phyloP scores from a whole-genome alignment of 2,329 filamentous ascomycete genomes.

The Penicillium sp. region DNA sequence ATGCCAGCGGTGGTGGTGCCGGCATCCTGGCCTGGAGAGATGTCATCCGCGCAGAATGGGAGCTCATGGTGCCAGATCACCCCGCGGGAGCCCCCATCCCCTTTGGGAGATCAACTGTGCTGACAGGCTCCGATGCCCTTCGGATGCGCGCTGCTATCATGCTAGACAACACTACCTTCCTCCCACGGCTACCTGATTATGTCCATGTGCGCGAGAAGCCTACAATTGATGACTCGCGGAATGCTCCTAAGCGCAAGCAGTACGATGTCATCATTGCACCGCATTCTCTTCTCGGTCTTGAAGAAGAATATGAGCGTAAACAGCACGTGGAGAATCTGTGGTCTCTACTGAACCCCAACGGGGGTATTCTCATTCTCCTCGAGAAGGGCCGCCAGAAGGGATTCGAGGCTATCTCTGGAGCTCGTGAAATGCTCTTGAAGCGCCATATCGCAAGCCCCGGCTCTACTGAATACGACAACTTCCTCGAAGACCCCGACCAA shows the following conservation, averaged over 20 bases:
- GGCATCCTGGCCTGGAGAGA: constrained; percentile 65
- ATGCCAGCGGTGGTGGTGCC: constrained; percentile 63
- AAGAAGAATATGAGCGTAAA: constrained; percentile 74
- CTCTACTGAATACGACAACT: constrained; percentile 44
- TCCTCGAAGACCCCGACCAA: constrained; percentile 34
- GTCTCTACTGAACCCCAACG: constrained; percentile 78
- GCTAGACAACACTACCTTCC: constrained; percentile 84
- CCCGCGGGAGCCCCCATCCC: constrained; percentile 43
- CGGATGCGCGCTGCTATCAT: constrained; percentile 73
- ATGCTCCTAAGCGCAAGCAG: constrained; percentile 65
- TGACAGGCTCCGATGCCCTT: constrained; percentile 73
- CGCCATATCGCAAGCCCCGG: constrained; percentile 67
- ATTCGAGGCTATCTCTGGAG: constrained; percentile 87
- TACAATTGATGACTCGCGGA: constrained; percentile 57
- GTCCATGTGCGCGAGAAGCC: constrained; percentile 61
- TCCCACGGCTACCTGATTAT: constrained; percentile 88
- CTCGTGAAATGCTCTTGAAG: constrained; percentile 74
- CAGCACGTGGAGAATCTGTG: constrained; percentile 84
- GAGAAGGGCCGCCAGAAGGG: constrained; percentile 91
- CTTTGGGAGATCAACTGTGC: constrained; percentile 72
- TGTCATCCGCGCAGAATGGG: constrained; percentile 78
- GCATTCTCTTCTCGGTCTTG: constrained; percentile 74
- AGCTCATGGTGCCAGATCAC: constrained; percentile 57
- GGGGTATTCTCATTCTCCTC: constrained; percentile 80
- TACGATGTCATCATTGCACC: constrained; percentile 91